Percentiles rank a stretch among this genome's conserved stretches.
These are phyloP conservation scores for Mycena sp. DNA, from an alignment of 1,284 basidiomycete genomes.

Conservation along the genomic window DNA sequence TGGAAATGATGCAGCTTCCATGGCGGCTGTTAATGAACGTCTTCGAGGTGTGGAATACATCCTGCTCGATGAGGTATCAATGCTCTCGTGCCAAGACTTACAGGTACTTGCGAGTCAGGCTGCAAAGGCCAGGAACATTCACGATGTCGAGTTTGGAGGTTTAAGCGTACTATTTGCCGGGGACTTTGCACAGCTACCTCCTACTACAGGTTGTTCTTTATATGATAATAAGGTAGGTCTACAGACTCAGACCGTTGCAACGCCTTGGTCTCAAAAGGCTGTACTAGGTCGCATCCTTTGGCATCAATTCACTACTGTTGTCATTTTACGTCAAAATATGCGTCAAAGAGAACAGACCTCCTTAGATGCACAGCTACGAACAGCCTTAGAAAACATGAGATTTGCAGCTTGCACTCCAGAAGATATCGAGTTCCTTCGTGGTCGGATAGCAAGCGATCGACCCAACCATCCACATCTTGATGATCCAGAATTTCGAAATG, in stretches of 20 bases:
- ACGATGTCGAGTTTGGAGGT: constrained; percentile 44
- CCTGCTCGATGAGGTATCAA: constrained; percentile 44
- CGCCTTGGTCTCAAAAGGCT: background rate
- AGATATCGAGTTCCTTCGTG: background rate
- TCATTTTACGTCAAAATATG: background rate
- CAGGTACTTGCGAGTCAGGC: constrained; percentile 27
- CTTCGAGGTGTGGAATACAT: constrained; percentile 39
- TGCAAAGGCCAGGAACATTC: background rate
- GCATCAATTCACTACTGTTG: background rate
- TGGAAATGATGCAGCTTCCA: background rate
- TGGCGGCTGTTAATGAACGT: constrained; percentile 23
- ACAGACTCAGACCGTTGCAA: background rate
- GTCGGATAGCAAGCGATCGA: background rate
- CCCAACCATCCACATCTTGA: background rate
- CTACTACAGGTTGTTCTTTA: constrained; percentile 23
- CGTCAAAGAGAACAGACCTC: background rate
- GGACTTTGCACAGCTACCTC: constrained; percentile 44
- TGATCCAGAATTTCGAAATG: background rate
- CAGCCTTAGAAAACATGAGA: background rate
- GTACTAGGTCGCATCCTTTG: background rate
- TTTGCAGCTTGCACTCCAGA: background rate
- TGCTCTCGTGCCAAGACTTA: constrained; percentile 40
- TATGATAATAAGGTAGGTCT: constrained; percentile 15
- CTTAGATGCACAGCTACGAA: background rate
- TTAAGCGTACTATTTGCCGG: constrained; percentile 39